Evolutionary conservation across 495 filamentous ascomycete species (phyloP).

Genomic region (Talaromyces liani): DNA sequence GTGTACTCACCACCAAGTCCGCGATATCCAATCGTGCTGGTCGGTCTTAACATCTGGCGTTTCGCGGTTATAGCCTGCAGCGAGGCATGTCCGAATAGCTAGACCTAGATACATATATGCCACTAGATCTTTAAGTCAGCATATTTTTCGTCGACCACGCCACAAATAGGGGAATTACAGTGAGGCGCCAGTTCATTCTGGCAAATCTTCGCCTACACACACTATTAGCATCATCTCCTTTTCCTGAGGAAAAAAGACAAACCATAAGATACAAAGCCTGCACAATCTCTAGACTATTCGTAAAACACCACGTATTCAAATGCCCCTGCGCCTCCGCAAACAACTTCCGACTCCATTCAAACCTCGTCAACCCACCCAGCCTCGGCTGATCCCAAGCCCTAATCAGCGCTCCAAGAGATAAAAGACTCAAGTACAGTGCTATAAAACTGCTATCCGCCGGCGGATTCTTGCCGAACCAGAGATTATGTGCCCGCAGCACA

Average conservation of each 20-base stretch:
- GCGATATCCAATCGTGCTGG: conserved; percentile 29
- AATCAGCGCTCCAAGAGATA: conserved; percentile 31
- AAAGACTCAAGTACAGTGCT: conserved; percentile 31
- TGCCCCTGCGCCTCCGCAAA: conserved; percentile 33
- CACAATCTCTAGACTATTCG: conserved; percentile 34
- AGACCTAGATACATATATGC: conserved; percentile 39
- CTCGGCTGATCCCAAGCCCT: conserved; percentile 32
- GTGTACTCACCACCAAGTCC: conserved; percentile 34
- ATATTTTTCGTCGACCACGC: neutral
- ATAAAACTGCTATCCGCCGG: conserved; percentile 31
- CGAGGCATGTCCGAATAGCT: conserved; percentile 33
- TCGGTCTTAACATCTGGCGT: conserved; percentile 24
- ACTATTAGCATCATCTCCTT: neutral
- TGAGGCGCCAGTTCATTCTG: conserved; percentile 38
- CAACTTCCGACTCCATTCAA: conserved; percentile 38
- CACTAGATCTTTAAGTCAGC: conserved; percentile 15
- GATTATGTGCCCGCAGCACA: conserved; percentile 25
- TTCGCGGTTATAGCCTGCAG: conserved; percentile 34
- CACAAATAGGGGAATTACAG: conserved; percentile 14
- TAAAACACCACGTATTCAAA: conserved; percentile 28
- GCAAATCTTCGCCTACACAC: conserved; percentile 30
- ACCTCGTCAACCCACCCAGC: conserved; percentile 28
- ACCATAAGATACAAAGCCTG: conserved; percentile 38
- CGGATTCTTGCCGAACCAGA: conserved; percentile 27
- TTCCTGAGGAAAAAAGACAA: neutral